phyloP scores from a whole-genome alignment of 2,329 filamentous ascomycete genomes.

The Xylariaceae sp. region DNA sequence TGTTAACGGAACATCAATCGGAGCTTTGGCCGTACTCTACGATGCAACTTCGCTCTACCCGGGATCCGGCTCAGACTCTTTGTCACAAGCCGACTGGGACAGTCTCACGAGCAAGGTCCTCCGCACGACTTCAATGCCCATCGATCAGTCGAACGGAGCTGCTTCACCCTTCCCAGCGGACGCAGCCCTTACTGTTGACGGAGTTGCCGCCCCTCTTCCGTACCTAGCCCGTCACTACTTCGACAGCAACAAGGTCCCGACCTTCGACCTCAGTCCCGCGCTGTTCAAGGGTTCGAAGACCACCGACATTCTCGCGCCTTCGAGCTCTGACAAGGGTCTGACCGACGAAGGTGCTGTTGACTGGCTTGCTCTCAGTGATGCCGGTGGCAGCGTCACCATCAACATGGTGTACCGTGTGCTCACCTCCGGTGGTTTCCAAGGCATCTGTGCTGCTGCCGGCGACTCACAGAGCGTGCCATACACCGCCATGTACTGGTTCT shows the following conservation, averaged over 20 bases:
- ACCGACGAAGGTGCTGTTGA: conserved; percentile 49
- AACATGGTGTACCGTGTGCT: conserved; percentile 50
- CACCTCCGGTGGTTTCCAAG: conserved; percentile 48
- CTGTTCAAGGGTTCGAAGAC: conserved; percentile 47
- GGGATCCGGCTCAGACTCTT: conserved; percentile 34
- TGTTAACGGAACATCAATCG: conserved; percentile 37
- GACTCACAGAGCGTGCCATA: conserved; percentile 51
- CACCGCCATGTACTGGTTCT: conserved; percentile 58
- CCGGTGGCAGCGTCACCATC: conserved; percentile 36
- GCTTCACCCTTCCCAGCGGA: conserved; percentile 35
- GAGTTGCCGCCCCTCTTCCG: conserved; percentile 30
- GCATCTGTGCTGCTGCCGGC: conserved; percentile 39
- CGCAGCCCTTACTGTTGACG: conserved; percentile 35
- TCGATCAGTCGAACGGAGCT: conserved; percentile 39
- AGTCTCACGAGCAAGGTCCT: conserved; percentile 39
- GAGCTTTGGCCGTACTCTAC: conserved; percentile 59
- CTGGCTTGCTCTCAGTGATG: conserved; percentile 49
- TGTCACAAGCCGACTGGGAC: conserved; percentile 37
- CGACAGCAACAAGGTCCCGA: conserved; percentile 48
- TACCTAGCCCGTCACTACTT: conserved; percentile 67
- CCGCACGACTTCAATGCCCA: conserved; percentile 40
- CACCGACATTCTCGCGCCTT: conserved; percentile 49
- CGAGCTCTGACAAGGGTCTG: conserved; percentile 41
- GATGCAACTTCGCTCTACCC: conserved; percentile 53
- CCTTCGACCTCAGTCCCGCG: conserved; percentile 52